Base-by-base conservation (phyloP, 306 rosid genomes). In the Senna tora region DNA sequence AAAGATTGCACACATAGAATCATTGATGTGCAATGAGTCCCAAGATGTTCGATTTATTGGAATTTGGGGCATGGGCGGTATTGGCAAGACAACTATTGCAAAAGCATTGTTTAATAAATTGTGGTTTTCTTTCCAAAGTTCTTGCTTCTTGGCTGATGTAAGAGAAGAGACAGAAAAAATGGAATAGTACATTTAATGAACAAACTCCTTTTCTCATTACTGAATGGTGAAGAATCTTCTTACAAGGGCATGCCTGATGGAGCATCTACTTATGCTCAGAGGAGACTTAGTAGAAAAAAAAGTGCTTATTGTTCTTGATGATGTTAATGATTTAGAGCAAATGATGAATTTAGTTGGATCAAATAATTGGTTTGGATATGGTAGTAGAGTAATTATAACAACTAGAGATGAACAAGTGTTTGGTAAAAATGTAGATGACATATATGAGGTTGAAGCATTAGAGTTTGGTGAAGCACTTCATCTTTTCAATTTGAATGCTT, bases 21-120 rank as follows among this genome's bases (percentile, higher is more conserved):
- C 30, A 8, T 1, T 52, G 0, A 0, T 52, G 57, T 8, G 38
- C 21, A 30, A 32, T 10, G 39, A 14, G 1, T 28, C 62, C 5
- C 9, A 28, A 13, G 39, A 30, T 14, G 41, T 56, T 13, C 20
- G 16, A 13, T 11, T 28, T 28, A 12, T 56, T 56, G 62, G 62
- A 2, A 13, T 25, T 6, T 56, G 39, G 62, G 62, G 19, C 5
- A 28, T 28, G 5, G 39, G 62, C 0, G 20, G 62, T 56, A 56
- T 55, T 5, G 60, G 60, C 0, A 54, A 58, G 4, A 54, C 60
- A 22, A 54, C 65, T 15, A 19, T 58, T 22, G 60, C 60, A 54
- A 54, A 13, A 2, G 62, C 10, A 25, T 0, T 56, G 1, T 56
- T 56, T 56, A 0, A 56, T 8, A 25, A 13, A 56, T 12, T 56